A percentile compares a stretch with the other conserved stretches of the same genome.
phyloP scores from a whole-genome alignment of 371 early-diverging fungal species.

The Mortierella sp. region DNA sequence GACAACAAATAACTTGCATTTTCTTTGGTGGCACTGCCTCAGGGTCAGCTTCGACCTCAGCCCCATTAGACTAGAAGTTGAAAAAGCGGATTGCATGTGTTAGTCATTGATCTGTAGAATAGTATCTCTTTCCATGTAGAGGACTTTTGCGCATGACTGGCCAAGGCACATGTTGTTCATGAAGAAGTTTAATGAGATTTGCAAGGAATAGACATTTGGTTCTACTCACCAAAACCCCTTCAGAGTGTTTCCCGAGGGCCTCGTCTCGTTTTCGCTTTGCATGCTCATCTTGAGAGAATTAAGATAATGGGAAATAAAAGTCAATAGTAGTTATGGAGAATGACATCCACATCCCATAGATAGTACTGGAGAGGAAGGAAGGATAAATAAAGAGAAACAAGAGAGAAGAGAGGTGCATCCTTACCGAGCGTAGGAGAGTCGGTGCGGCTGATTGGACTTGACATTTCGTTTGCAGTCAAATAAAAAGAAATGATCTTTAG shows the following conservation, averaged over 20 bases:
- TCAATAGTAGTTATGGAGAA: not conserved
- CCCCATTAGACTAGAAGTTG: slow-evolving; percentile 9
- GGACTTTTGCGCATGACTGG: not conserved
- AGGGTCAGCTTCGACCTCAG: slow-evolving; percentile 20
- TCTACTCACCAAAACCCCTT: slow-evolving; percentile 9
- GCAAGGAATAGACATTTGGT: not conserved
- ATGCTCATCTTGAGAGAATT: slow-evolving; percentile 31
- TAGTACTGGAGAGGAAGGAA: not conserved
- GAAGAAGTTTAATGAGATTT: not conserved
- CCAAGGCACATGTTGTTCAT: not conserved
- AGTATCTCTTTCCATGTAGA: not conserved
- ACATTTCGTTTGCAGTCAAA: slow-evolving; percentile 10
- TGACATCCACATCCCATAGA: not conserved
- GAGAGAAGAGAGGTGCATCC: not conserved
- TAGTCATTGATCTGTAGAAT: not conserved
- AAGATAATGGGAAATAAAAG: not conserved
- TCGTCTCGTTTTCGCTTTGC: slow-evolving; percentile 50
- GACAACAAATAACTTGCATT: slow-evolving; percentile 30
- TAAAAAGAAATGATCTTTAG: not conserved
- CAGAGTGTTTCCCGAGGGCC: slow-evolving; percentile 27
- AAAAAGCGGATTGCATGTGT: not conserved
- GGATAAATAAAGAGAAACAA: not conserved
- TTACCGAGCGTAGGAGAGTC: slow-evolving; percentile 40
- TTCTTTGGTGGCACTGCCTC: slow-evolving; percentile 51
- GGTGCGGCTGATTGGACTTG: slow-evolving; percentile 40